phyloP scores from a whole-genome alignment of 768 basidiomycete genomes.

The Pleurotus pulmonarius region DNA sequence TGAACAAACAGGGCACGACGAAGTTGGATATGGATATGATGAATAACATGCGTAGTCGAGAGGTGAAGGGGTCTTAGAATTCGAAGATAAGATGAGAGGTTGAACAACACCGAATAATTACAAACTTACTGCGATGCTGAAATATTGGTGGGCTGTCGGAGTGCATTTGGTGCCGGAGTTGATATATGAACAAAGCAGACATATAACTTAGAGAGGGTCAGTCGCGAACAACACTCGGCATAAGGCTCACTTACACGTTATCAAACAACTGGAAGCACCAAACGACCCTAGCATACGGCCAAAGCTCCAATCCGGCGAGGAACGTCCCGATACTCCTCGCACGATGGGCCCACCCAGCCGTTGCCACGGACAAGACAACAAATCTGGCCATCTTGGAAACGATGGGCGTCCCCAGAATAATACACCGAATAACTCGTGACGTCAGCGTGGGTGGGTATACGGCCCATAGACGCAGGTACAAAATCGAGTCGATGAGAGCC shows the following conservation, averaged over 20 bases:
- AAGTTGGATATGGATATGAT: conserved; percentile 33
- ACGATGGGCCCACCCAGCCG: conserved; percentile 1
- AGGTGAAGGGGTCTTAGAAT: conserved; percentile 14
- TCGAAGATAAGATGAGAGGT: too few species aligned
- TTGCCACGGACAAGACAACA: conserved; percentile 13
- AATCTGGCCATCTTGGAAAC: conserved; percentile 27
- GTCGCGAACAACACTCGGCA: neutral
- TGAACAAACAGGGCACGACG: conserved; percentile 32
- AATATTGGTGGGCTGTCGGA: too few species aligned
- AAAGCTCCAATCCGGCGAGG: neutral
- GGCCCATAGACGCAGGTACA: conserved; percentile 31
- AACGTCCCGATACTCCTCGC: conserved; percentile 8
- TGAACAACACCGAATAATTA: too few species aligned
- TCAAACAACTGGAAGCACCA: conserved; percentile 30
- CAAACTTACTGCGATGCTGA: too few species aligned
- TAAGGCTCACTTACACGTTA: conserved; percentile 22
- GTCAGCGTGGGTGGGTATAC: conserved; percentile 26
- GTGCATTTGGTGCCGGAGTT: neutral
- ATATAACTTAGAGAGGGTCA: neutral
- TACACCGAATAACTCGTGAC: conserved; percentile 4
- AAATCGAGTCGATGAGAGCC: conserved; percentile 31
- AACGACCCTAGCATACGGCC: conserved; percentile 22
- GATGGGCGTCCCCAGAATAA: conserved; percentile 23
- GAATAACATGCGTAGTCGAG: conserved; percentile 27
- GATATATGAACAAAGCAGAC: conserved; percentile 2